Evolutionary conservation across 2,329 filamentous ascomycete genomes (phyloP).

Genomic region (Aspergillus floridensis): DNA sequence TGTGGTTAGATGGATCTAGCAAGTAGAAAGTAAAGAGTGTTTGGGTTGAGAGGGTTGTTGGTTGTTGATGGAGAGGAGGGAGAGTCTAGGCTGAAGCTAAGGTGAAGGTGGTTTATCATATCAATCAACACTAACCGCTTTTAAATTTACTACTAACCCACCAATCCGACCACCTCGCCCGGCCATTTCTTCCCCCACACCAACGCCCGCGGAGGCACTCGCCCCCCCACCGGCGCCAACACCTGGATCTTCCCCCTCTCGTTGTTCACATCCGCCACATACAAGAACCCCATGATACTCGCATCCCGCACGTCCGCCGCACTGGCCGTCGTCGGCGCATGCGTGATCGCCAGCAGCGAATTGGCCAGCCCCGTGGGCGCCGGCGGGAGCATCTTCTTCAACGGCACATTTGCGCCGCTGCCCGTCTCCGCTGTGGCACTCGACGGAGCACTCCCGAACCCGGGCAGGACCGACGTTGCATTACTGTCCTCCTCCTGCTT

Average conservation of each 20-base stretch:
- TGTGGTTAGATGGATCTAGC: too few relatives aligned
- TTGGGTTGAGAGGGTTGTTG: too few relatives aligned
- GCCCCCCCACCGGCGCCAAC: constrained; percentile 77
- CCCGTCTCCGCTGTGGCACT: constrained; percentile 16
- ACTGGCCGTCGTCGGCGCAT: constrained; percentile 67
- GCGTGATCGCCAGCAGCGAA: constrained; percentile 79
- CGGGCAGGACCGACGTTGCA: constrained; percentile 22
- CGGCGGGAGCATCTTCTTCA: constrained; percentile 65
- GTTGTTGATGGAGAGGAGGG: not conserved
- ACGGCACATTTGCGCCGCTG: constrained; percentile 26
- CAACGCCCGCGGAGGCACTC: constrained; percentile 74
- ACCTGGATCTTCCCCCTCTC: constrained; percentile 76
- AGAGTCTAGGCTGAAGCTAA: not conserved
- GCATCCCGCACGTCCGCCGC: constrained; percentile 73
- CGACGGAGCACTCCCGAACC: constrained; percentile 19
- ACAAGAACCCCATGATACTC: constrained; percentile 87
- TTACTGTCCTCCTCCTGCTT: constrained; percentile 19
- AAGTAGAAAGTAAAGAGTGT: too few relatives aligned
- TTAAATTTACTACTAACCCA: constrained; percentile 42
- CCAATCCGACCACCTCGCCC: constrained; percentile 74
- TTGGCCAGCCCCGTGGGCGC: constrained; percentile 65
- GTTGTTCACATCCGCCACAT: constrained; percentile 87
- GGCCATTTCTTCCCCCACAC: constrained; percentile 80
- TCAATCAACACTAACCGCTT: too few relatives aligned
- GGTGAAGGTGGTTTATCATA: too few relatives aligned